Percentiles rank a stretch among this genome's conserved stretches.
Evolutionary conservation across 73 alveolate genomes (phyloP).

Genomic region (Urostyla sp.): DNA sequence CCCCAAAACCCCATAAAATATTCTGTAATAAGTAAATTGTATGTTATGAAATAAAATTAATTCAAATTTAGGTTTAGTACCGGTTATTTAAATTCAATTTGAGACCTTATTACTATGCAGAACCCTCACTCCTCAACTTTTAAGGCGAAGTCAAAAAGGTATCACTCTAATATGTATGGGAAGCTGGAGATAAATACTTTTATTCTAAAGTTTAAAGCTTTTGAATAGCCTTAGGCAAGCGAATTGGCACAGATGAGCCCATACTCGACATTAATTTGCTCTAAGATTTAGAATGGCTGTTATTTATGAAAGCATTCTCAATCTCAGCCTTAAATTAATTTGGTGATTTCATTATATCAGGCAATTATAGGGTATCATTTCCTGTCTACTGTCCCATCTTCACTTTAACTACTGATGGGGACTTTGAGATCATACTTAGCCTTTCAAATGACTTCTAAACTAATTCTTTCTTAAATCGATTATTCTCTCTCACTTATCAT

Average conservation of each 20-base stretch:
- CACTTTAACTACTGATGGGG: slow-evolving; percentile 1
- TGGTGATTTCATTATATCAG: slow-evolving; percentile 19
- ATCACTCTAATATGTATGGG: too few species aligned
- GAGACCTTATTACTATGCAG: too few species aligned
- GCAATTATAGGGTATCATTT: not conserved
- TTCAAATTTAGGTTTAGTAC: too few species aligned
- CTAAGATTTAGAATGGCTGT: not conserved
- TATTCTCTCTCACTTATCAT: slow-evolving; percentile 39
- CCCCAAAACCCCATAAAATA: too few species aligned
- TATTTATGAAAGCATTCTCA: not conserved
- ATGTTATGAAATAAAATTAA: too few species aligned
- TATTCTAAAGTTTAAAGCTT: slow-evolving; percentile 17
- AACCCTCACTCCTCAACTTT: too few species aligned
- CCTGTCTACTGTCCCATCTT: not conserved
- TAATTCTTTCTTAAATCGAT: slow-evolving; percentile 17
- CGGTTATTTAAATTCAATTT: too few species aligned
- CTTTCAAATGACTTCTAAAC: slow-evolving; percentile 23
- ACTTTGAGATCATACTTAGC: not conserved
- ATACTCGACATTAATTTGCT: not conserved
- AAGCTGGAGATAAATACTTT: too few species aligned
- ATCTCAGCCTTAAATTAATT: not conserved
- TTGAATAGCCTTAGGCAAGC: slow-evolving; percentile 23
- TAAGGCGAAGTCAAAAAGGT: too few species aligned
- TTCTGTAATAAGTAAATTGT: too few species aligned
- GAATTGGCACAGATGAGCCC: slow-evolving; percentile 8